Percentiles rank a stretch among this genome's conserved stretches.
Evolutionary conservation across 1,284 basidiomycete genomes (phyloP).

Genomic region (Pseudozyma hubeiensis): DNA sequence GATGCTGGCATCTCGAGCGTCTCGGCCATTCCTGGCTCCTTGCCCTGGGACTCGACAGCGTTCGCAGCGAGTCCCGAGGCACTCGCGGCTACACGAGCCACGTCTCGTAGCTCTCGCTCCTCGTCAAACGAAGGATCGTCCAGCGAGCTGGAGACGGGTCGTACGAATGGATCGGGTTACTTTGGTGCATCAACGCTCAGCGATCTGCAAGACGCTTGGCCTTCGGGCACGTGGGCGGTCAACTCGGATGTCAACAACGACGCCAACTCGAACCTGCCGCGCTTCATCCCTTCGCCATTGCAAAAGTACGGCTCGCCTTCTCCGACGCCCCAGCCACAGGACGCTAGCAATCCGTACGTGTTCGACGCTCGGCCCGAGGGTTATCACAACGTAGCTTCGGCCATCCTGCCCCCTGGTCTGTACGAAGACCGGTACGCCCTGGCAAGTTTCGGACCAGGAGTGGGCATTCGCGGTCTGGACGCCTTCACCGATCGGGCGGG

Average conservation of each 20-base stretch:
- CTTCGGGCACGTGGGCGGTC: constrained; percentile 39
- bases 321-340: constrained; percentile 18
- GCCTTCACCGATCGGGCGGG: constrained; percentile 57
- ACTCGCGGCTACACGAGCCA: constrained; percentile 10
- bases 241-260: constrained; percentile 39
- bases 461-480: constrained; percentile 52
- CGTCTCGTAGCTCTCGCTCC: constrained; percentile 26
- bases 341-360: constrained; percentile 24
- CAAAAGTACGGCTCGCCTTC: constrained; percentile 37
- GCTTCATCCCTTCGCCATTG: constrained; percentile 45
- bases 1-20: constrained; percentile 34
- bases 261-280: constrained; percentile 23
- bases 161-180: constrained; percentile 10
- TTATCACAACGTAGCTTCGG: constrained; percentile 19
- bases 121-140: constrained; percentile 36
- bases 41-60: constrained; percentile 44
- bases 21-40: constrained; percentile 15
- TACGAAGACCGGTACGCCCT: constrained; percentile 52
- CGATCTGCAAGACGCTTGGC: constrained; percentile 51
- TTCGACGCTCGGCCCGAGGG: constrained; percentile 28
- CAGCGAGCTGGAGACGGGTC: constrained; percentile 33
- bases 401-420: constrained; percentile 51
- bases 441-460: constrained; percentile 56
- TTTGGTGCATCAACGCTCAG: constrained; percentile 44
- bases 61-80: constrained; percentile 41